Base-by-base conservation (phyloP, 2,329 filamentous ascomycete genomes). In the Rutstroemia sp. region DNA sequence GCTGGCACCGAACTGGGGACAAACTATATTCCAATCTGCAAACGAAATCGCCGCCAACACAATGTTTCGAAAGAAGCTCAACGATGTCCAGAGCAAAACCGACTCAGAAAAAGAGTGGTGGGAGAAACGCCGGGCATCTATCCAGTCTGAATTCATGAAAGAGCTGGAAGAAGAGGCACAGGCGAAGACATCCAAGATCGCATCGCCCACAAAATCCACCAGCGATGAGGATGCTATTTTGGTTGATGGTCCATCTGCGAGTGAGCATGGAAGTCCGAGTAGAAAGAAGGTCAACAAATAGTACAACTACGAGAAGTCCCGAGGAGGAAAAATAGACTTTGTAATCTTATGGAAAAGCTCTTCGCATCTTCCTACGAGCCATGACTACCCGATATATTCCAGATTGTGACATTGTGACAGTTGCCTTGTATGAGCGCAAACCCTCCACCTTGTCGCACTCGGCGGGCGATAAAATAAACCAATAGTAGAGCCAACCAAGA, bases 1-100 rank as follows among this genome's bases (percentile, higher is more conserved):
- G 19, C 87, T 96, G 61, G 80, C 83, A 1, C 86, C 89, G 49
- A 86, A 87, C 71, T 99, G 94, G 94, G 94, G 94, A 60, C 86
- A 94, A 69, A 84, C 82, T 56, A 97, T 99, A 71, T 99, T 99
- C 81, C 94, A 99, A 73, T 92, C 89, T 47, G 94, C 94, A 55
- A 95, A 95, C 73, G 94, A 99, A 73, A 96, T 99, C 73, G 84
- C 88, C 58, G 87, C 90, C 68, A 96, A 96, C 74, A 81, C 82
- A 44, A 75, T 84, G 48, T 80, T 96, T 67, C 88, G 90, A 63
- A 78, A 86, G 62, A 82, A 86, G 50, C 78, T 96, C 19, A 81
- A 85, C 48, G 87, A 91, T 60, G 83, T 96, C 57, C 84, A 92
- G 65, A 75, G 77, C 27, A 86, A 89, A 67, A 76, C 84, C 1